Evolutionary conservation across 2,329 filamentous ascomycete genomes (phyloP).

Genomic region (Catunica adiposa): DNA sequence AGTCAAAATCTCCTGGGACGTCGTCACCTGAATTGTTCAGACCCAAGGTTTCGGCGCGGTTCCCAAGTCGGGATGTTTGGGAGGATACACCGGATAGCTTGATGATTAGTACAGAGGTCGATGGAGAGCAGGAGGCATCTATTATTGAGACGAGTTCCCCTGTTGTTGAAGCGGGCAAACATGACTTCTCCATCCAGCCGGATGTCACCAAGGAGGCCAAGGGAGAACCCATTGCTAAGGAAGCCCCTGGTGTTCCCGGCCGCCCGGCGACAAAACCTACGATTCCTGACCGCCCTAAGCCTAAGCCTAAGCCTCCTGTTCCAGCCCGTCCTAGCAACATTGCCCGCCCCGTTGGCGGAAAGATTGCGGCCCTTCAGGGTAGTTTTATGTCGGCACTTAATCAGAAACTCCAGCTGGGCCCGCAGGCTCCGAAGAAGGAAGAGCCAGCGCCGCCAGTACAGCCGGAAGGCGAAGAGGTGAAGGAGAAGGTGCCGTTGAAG

Average conservation of each 20-base stretch:
- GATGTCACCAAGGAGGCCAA: background rate
- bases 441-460: slow-evolving; percentile 27
- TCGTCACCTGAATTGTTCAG: slow-evolving; percentile 4
- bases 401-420: slow-evolving; percentile 71
- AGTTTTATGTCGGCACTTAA: slow-evolving; percentile 90
- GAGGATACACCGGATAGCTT: slow-evolving; percentile 81
- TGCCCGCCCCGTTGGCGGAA: slow-evolving; percentile 54
- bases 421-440: slow-evolving; percentile 62
- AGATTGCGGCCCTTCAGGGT: slow-evolving; percentile 80
- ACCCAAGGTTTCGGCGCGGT: slow-evolving; percentile 23
- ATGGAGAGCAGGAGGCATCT: slow-evolving; percentile 1
- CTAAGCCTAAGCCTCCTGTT: slow-evolving; percentile 69
- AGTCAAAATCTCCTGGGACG: background rate
- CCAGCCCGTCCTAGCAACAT: slow-evolving; percentile 32
- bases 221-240: background rate
- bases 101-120: slow-evolving; percentile 59
- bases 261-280: slow-evolving; percentile 19
- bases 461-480: slow-evolving; percentile 27
- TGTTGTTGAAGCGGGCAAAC: background rate
- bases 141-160: background rate
- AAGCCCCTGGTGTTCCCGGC: slow-evolving; percentile 17
- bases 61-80: slow-evolving; percentile 88
- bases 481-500: slow-evolving; percentile 46
- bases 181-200: too few relatives aligned
- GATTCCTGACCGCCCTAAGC: slow-evolving; percentile 30